These are phyloP conservation scores for Teratosphaeria viscida DNA, from an alignment of 2,329 filamentous ascomycete species.

Conservation along the genomic window DNA sequence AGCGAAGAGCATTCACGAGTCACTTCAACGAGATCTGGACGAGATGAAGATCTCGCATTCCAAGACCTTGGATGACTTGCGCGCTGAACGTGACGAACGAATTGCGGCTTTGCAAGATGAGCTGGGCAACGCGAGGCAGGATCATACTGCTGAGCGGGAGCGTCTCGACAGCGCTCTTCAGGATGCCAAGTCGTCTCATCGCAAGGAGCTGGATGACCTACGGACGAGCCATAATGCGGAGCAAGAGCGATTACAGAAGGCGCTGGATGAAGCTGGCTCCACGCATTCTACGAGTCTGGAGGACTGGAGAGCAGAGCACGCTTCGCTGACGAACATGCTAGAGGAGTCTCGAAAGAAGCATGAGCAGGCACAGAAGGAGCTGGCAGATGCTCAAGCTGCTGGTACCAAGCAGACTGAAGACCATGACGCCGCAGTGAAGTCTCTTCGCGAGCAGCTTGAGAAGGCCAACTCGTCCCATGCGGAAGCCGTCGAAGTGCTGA, in stretches of 20 bases:
- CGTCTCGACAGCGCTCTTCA: neutral
- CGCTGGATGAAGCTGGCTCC: neutral
- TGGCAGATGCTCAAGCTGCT: neutral
- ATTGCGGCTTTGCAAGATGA: neutral
- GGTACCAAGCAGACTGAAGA: neutral
- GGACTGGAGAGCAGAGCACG: neutral
- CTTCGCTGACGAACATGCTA: neutral
- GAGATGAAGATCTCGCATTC: neutral
- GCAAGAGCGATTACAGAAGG: neutral
- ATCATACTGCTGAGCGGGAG: neutral
- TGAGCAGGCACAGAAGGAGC: neutral
- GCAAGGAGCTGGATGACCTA: neutral
- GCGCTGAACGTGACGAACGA: neutral
- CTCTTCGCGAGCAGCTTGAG: neutral
- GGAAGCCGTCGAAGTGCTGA: neutral
- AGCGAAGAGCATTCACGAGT: neutral
- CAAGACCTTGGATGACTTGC: constrained; percentile 1
- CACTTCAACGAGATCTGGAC: neutral
- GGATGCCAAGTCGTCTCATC: neutral
- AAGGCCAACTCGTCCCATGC: neutral
- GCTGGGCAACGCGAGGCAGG: neutral
- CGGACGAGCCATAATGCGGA: neutral
- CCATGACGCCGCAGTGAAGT: neutral
- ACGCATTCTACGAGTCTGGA: neutral
- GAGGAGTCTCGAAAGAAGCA: neutral